These are phyloP conservation scores for Babesia gibsoni DNA, from an alignment of 169 alveolate genomes.

Conservation along the genomic window DNA sequence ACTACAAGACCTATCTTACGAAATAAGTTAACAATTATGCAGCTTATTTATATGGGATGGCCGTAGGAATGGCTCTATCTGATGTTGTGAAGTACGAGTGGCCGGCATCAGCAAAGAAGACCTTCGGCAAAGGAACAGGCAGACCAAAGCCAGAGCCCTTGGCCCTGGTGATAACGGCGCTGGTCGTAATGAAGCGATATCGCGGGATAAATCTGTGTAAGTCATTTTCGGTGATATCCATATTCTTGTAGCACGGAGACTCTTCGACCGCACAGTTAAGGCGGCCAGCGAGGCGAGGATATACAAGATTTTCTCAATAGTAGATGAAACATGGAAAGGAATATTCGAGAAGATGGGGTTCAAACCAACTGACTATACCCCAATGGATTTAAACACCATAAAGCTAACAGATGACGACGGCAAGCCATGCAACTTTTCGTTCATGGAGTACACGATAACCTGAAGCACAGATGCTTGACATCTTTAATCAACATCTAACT, in stretches of 20 bases:
- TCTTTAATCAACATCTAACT: too few relatives aligned
- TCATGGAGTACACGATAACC: conserved; percentile 15
- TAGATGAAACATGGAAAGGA: not conserved
- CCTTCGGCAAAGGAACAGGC: not conserved
- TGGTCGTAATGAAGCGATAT: conserved; percentile 33
- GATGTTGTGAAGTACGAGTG: conserved; percentile 41
- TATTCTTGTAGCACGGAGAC: conserved; percentile 12
- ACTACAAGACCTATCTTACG: too few relatives aligned
- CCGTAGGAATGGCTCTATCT: conserved; percentile 49
- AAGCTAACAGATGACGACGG: not conserved
- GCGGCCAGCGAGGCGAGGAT: conserved; percentile 36
- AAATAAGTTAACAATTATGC: too few relatives aligned
- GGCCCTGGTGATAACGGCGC: conserved; percentile 36
- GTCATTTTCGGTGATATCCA: not conserved
- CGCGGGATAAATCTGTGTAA: conserved; percentile 42
- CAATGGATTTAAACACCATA: not conserved
- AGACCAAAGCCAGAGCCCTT: conserved; percentile 40
- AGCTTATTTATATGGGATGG: conserved; percentile 26
- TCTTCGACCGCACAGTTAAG: conserved; percentile 44
- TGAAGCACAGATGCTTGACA: not conserved
- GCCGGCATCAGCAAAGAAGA: conserved; percentile 8
- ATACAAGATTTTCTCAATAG: conserved; percentile 32
- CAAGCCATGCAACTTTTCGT: not conserved
- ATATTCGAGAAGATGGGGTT: conserved; percentile 31
- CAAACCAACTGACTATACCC: not conserved